Conservation (phyloP, 352 stramenopile species). For the Globisporangium spiculum region DNA sequence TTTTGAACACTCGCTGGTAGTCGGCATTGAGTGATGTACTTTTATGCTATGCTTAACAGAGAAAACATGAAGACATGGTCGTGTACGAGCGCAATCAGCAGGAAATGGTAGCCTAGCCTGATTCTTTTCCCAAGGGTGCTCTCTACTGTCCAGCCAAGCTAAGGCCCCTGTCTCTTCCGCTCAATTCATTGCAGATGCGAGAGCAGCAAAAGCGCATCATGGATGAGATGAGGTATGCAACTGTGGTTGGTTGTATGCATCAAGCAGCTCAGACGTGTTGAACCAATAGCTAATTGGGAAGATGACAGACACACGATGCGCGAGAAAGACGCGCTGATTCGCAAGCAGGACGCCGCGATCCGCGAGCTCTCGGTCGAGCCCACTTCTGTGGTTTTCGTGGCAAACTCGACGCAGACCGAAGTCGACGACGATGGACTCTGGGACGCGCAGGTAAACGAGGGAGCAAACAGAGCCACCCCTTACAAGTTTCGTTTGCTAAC, state of each 20-base stretch:
- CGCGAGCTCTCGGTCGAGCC: conserved; percentile 39
- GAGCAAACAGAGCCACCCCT: too few relatives aligned
- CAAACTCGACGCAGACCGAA: conserved; percentile 44
- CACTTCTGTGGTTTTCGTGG: conserved; percentile 16
- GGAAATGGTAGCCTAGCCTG: conserved; percentile 30
- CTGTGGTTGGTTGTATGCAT: neutral
- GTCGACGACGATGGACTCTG: conserved; percentile 75
- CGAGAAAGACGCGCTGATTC: conserved; percentile 53
- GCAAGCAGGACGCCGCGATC: conserved; percentile 40
- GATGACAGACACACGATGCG: conserved; percentile 28
- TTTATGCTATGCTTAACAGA: conserved; percentile 17
- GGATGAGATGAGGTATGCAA: conserved; percentile 47
- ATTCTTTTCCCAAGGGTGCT: neutral
- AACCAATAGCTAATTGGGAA: neutral
- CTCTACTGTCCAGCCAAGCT: neutral
- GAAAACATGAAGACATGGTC: conserved; percentile 44
- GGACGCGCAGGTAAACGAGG: conserved; percentile 42
- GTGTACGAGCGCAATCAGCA: conserved; percentile 38
- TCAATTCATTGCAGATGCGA: conserved; percentile 23
- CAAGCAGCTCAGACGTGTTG: too few relatives aligned
- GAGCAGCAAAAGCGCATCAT: conserved; percentile 49
- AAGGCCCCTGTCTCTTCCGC: neutral
- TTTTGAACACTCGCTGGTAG: too few relatives aligned
- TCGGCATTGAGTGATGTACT: neutral
- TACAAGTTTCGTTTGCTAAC: too few relatives aligned